Percentiles rank a stretch among this genome's conserved stretches.
Evolutionary conservation across 1,284 basidiomycete genomes (phyloP).

Genomic region (Trichosporon sp.): DNA sequence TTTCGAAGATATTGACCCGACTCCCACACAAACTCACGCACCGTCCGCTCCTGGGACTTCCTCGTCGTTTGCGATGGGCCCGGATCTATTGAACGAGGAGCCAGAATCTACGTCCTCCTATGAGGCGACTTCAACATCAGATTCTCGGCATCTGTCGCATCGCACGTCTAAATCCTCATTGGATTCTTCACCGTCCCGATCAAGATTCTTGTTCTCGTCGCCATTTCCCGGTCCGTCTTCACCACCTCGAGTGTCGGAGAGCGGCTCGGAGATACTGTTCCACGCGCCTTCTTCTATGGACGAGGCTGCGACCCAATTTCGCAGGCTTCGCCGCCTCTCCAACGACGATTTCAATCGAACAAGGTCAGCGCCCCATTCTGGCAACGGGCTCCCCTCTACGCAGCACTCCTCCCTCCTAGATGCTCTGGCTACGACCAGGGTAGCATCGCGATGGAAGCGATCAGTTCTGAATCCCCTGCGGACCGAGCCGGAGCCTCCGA

Average conservation of each 20-base stretch:
- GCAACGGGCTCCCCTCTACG: conserved; percentile 11
- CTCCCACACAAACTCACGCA: neutral
- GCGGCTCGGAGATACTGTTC: conserved; percentile 34
- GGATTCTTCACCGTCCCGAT: conserved; percentile 8
- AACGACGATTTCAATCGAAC: conserved; percentile 1
- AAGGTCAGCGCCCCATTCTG: neutral
- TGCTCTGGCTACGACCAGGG: conserved; percentile 7
- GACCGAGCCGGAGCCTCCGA: conserved; percentile 23
- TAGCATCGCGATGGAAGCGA: conserved; percentile 19
- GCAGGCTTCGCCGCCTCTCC: conserved; percentile 13
- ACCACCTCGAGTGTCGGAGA: conserved; percentile 31
- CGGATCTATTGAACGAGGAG: conserved; percentile 9
- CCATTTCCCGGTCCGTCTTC: conserved; percentile 31
- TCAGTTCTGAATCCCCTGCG: conserved; percentile 5
- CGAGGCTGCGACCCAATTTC: conserved; percentile 13
- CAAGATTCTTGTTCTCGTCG: conserved; percentile 3
- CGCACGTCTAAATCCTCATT: neutral
- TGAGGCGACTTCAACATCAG: neutral
- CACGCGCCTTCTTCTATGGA: conserved; percentile 21
- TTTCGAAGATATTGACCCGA: conserved; percentile 29
- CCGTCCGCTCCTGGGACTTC: neutral
- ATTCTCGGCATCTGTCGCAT: neutral
- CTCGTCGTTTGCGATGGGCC: neutral
- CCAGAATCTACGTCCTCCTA: neutral
- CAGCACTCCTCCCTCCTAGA: conserved; percentile 1